Conservation (phyloP, 1,139 yeast genomes). For the Geotrichum europaeum region DNA sequence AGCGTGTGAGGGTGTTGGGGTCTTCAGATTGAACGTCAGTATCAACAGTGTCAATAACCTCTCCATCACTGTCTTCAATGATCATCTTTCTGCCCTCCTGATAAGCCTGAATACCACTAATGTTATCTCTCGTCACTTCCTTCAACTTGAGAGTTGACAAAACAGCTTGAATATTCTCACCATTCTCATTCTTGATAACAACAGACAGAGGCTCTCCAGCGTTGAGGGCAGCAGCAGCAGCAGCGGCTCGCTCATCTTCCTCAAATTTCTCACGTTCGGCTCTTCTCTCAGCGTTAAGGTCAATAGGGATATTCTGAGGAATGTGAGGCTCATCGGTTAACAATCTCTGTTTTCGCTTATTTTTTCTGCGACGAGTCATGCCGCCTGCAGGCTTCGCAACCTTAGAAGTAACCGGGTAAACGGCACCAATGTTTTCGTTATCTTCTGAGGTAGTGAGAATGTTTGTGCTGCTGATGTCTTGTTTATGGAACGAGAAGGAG, state of each 20-base stretch:
- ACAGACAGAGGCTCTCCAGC: background rate
- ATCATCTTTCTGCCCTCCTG: conserved; percentile 66
- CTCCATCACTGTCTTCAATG: conserved; percentile 80
- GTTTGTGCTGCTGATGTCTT: conserved; percentile 40
- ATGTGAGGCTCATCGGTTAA: conserved; percentile 25
- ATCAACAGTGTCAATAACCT: conserved; percentile 46
- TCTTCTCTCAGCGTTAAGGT: conserved; percentile 24
- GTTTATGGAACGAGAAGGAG: conserved; percentile 73
- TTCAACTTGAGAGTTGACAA: background rate
- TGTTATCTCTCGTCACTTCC: background rate
- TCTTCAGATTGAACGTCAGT: conserved; percentile 2
- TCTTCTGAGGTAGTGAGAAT: background rate
- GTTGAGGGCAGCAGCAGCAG: background rate
- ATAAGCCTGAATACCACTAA: conserved; percentile 46
- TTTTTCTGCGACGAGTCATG: conserved; percentile 45
- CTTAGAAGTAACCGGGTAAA: conserved; percentile 5
- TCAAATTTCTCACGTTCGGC: conserved; percentile 3
- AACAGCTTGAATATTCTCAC: background rate
- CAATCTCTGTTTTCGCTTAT: background rate
- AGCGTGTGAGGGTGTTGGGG: background rate
- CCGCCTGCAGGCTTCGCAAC: conserved; percentile 81
- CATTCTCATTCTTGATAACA: background rate
- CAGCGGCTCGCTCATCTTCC: background rate
- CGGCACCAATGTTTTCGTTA: conserved; percentile 30
- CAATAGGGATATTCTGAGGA: conserved; percentile 30